phyloP scores from a whole-genome alignment of 2,329 filamentous ascomycete genomes.

The Coniella lustricola region DNA sequence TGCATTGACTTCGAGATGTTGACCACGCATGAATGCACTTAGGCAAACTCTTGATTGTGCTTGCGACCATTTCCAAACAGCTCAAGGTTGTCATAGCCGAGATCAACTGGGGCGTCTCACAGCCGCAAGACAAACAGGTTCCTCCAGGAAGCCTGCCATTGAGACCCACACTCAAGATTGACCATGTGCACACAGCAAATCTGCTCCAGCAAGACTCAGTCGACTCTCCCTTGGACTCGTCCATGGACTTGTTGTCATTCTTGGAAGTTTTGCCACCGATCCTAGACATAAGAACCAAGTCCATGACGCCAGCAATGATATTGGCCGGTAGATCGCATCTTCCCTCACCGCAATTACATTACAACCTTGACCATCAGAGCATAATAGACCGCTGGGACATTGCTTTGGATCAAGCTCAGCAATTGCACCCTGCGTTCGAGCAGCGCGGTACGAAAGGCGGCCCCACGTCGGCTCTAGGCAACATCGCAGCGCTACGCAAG shows the following conservation, averaged over 20 bases:
- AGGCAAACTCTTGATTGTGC: conserved; percentile 54
- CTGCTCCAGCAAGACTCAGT: conserved; percentile 45
- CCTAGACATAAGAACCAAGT: conserved; percentile 51
- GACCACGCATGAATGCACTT: conserved; percentile 18
- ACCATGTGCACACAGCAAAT: conserved; percentile 49
- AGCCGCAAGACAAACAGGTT: conserved; percentile 47
- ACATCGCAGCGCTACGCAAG: conserved; percentile 46
- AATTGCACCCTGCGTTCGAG: conserved; percentile 69
- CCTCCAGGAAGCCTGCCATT: conserved; percentile 39
- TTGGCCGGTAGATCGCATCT: conserved; percentile 65
- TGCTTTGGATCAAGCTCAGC: conserved; percentile 56
- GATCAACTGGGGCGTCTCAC: conserved; percentile 65
- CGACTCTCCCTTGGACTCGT: conserved; percentile 38
- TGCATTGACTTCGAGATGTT: conserved; percentile 11
- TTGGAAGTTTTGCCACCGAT: conserved; percentile 66
- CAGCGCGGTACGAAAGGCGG: conserved; percentile 56
- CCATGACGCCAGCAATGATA: conserved; percentile 53
- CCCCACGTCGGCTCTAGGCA: conserved; percentile 40
- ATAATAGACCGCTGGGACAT: conserved; percentile 81
- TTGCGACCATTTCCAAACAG: conserved; percentile 63
- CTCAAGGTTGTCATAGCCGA: conserved; percentile 67
- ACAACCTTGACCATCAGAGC: conserved; percentile 60
- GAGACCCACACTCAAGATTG: conserved; percentile 47
- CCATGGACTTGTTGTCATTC: conserved; percentile 61
- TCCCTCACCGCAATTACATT: conserved; percentile 46